Percentiles rank a stretch among this genome's conserved stretches.
Evolutionary conservation across 176 grass and related monocot species (phyloP).

Genomic region (Saccharum spontaneum): DNA sequence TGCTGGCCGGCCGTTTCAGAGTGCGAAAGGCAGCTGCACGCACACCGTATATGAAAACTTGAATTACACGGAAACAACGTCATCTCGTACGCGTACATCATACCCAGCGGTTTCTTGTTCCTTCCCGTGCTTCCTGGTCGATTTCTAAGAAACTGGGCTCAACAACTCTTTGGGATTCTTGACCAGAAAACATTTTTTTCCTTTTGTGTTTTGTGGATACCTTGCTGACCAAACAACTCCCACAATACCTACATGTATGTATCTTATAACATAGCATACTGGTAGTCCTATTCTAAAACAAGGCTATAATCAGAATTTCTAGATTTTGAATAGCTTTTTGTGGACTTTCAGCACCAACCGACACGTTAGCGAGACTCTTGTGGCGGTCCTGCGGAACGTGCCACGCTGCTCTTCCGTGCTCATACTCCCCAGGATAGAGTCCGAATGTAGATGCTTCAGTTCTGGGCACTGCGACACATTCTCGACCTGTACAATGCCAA

Average conservation of each 20-base stretch:
- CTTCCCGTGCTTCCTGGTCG: too few relatives aligned
- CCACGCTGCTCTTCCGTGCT: slow-evolving; percentile 39
- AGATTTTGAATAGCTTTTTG: slow-evolving; percentile 81
- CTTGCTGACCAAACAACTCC: too few relatives aligned
- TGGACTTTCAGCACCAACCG: slow-evolving; percentile 85
- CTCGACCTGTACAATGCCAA: slow-evolving; percentile 39
- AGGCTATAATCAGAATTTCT: neutral
- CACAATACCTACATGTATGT: neutral
- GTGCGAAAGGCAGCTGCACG: too few relatives aligned
- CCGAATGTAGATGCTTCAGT: slow-evolving; percentile 34
- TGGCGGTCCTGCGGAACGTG: slow-evolving; percentile 43
- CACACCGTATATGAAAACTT: too few relatives aligned
- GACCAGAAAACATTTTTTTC: neutral
- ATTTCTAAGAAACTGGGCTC: neutral
- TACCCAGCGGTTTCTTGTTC: too few relatives aligned
- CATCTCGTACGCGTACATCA: too few relatives aligned
- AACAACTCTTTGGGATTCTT: neutral
- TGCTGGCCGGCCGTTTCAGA: too few relatives aligned
- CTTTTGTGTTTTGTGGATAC: too few relatives aligned
- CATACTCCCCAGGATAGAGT: neutral
- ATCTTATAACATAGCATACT: neutral
- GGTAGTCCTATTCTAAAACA: neutral
- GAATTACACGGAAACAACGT: too few relatives aligned
- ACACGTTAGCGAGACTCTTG: slow-evolving; percentile 81
- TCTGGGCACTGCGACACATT: slow-evolving; percentile 59